These are phyloP conservation scores for Lactarius vividus DNA, from an alignment of 768 basidiomycete species.

Conservation along the genomic window DNA sequence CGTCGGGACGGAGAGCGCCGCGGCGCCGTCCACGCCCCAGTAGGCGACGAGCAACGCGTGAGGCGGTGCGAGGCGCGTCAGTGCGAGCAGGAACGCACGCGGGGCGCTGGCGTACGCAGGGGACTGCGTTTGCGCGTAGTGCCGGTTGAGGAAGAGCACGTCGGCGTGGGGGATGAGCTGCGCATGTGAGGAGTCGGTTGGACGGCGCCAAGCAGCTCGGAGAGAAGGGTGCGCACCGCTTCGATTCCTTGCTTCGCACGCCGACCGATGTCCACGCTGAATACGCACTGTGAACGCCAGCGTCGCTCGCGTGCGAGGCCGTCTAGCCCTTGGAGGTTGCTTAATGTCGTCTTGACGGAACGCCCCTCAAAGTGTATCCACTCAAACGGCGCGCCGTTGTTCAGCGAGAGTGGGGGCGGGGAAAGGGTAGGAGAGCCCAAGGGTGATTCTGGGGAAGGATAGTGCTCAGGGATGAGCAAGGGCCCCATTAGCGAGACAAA, in stretches of 20 bases:
- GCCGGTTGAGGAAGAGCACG: slow-evolving; percentile 73
- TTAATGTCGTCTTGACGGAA: slow-evolving; percentile 73
- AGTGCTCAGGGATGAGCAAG: slow-evolving; percentile 80
- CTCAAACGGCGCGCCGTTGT: slow-evolving; percentile 64
- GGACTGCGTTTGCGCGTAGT: slow-evolving; percentile 64
- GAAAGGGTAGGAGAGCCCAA: slow-evolving; percentile 25
- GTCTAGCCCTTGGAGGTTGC: slow-evolving; percentile 75
- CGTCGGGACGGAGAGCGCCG: slow-evolving; percentile 76
- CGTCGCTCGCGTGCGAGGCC: slow-evolving; percentile 79
- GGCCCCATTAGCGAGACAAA: slow-evolving; percentile 78
- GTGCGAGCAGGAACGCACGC: slow-evolving; percentile 72
- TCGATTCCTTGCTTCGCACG: slow-evolving; percentile 74
- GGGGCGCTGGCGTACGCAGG: slow-evolving; percentile 62
- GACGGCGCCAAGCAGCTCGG: neutral
- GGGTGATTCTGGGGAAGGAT: slow-evolving; percentile 39
- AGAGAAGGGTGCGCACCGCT: slow-evolving; percentile 50
- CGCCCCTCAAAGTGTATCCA: slow-evolving; percentile 87
- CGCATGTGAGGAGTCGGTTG: slow-evolving; percentile 11
- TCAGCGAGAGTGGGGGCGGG: slow-evolving; percentile 24
- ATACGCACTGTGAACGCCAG: slow-evolving; percentile 79
- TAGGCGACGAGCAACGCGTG: slow-evolving; percentile 81
- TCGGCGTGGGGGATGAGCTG: slow-evolving; percentile 83
- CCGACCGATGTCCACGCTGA: slow-evolving; percentile 76
- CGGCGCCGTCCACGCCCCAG: slow-evolving; percentile 78
- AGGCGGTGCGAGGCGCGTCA: slow-evolving; percentile 60